A percentile compares a stretch with the other conserved stretches of the same genome.
Evolutionary conservation across 768 basidiomycete species (phyloP).

Genomic region (Baorangia bicolor): DNA sequence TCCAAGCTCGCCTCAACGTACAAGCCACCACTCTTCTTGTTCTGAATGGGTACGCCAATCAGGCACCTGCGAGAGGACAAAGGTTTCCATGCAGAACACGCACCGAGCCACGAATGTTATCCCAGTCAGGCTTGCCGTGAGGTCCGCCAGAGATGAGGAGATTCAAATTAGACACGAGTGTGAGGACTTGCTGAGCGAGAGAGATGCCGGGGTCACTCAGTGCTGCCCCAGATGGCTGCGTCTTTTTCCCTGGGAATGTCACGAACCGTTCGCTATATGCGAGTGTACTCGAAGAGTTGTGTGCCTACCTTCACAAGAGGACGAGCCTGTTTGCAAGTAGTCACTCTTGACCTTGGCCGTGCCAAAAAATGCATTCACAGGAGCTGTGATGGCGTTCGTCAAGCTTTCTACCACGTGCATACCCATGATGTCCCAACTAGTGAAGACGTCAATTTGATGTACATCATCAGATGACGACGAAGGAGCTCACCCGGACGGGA

Average conservation of each 20-base stretch:
- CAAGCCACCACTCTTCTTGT: conserved; percentile 12
- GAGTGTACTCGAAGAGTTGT: not conserved
- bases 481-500: conserved; percentile 13
- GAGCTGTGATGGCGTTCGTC: conserved; percentile 12
- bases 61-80: not conserved
- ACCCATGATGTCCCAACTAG: conserved; percentile 13
- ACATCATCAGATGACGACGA: not conserved
- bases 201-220: conserved; percentile 10
- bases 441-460: not conserved
- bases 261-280: not conserved
- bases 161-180: conserved; percentile 5
- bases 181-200: conserved; percentile 10
- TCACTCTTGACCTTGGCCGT: conserved; percentile 8
- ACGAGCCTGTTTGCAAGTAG: conserved; percentile 12
- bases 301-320: not conserved
- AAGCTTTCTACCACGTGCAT: conserved; percentile 17
- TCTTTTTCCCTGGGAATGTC: not conserved
- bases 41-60: not conserved
- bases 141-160: conserved; percentile 15
- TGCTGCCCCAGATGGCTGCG: conserved; percentile 10
- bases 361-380: conserved; percentile 11
- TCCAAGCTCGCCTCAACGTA: conserved; percentile 18
- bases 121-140: conserved; percentile 14
- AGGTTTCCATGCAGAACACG: not conserved
- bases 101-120: conserved; percentile 13